These are phyloP conservation scores for Eimeria sp. DNA, from an alignment of 169 alveolate genomes.

Conservation along the genomic window DNA sequence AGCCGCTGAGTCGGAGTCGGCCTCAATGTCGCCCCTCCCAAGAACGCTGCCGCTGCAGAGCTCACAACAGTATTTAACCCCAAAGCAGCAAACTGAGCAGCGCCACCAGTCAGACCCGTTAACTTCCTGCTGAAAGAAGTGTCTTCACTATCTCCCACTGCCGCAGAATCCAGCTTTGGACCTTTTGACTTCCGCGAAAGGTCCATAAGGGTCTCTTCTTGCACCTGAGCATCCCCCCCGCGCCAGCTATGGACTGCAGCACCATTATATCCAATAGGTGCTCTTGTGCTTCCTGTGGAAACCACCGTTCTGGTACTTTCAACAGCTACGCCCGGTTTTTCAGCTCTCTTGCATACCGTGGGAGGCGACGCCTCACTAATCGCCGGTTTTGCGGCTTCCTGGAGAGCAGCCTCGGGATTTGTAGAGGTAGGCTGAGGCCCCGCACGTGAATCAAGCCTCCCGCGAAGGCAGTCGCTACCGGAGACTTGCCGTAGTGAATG, in stretches of 20 bases:
- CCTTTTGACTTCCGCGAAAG: not conserved
- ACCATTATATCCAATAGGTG: not conserved
- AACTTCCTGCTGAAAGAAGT: not conserved
- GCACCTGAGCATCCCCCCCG: not conserved
- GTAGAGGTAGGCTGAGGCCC: not conserved
- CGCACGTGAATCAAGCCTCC: not conserved
- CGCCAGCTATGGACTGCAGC: not conserved
- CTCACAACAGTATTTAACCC: constrained; percentile 48
- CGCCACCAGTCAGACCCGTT: not conserved
- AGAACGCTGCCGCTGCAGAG: constrained; percentile 56
- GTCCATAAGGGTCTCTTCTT: not conserved
- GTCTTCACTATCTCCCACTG: not conserved
- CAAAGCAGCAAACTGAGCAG: constrained; percentile 58
- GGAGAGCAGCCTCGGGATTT: not conserved
- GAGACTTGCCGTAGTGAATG: not conserved
- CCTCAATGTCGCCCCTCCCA: constrained; percentile 48
- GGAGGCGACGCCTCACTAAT: not conserved
- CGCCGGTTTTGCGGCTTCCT: not conserved
- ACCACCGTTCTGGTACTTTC: not conserved
- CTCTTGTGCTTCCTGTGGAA: not conserved
- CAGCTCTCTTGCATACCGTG: not conserved
- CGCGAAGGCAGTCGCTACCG: not conserved
- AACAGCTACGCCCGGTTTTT: not conserved
- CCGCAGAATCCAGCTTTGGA: not conserved
- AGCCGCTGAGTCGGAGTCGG: constrained; percentile 65